Evolutionary conservation across 2,329 filamentous ascomycete species (phyloP).

Genomic region (Alternaria tenuissima): DNA sequence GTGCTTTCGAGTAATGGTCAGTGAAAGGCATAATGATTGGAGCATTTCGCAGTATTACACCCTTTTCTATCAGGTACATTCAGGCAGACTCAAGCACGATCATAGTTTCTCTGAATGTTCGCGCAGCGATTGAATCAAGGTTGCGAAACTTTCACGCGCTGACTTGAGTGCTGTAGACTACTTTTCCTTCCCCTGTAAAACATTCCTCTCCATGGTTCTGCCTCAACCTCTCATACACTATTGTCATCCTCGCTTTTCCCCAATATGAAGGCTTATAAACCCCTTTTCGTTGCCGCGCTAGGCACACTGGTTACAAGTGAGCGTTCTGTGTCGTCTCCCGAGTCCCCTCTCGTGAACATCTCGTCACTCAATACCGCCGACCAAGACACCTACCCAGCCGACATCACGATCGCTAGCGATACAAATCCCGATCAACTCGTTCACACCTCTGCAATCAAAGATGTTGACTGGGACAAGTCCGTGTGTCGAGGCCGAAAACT

Average conservation of each 20-base stretch:
- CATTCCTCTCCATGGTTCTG: not conserved
- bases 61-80: not conserved
- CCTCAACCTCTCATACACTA: not conserved
- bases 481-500: slow-evolving; percentile 1
- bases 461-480: not conserved
- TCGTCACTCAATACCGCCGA: not conserved
- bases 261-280: not conserved
- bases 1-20: not conserved
- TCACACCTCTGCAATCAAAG: not conserved
- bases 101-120: not conserved
- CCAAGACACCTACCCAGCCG: not conserved
- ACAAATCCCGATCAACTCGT: not conserved
- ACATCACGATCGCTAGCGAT: not conserved
- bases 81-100: not conserved
- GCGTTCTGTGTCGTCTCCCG: not conserved
- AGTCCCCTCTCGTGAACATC: not conserved
- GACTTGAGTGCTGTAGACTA: not conserved
- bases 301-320: not conserved
- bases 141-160: not conserved
- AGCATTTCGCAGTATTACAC: not conserved
- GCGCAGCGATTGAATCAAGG: not conserved
- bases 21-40: not conserved
- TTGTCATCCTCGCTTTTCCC: not conserved
- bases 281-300: not conserved
- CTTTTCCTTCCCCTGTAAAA: not conserved